Percentiles rank a stretch among this genome's conserved stretches.
phyloP scores from a whole-genome alignment of 2,329 filamentous ascomycete species.

The Rhynchosporium agropyri region DNA sequence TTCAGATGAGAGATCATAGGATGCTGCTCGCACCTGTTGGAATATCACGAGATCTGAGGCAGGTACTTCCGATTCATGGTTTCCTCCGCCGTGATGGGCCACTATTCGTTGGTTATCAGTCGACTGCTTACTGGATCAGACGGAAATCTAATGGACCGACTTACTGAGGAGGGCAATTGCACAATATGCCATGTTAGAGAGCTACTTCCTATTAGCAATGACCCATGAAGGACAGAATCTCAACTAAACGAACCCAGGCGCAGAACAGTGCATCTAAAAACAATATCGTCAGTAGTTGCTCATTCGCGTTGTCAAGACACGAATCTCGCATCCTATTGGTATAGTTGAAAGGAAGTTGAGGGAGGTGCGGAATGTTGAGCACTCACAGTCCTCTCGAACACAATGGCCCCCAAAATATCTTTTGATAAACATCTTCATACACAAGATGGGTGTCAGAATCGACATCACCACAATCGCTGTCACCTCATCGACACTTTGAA shows the following conservation, averaged over 20 bases:
- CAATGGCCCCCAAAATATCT: background rate
- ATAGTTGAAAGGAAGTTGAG: background rate
- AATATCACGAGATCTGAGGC: background rate
- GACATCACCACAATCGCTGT: slow-evolving; percentile 11
- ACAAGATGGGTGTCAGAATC: slow-evolving; percentile 8
- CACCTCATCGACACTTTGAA: slow-evolving; percentile 14
- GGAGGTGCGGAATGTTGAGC: background rate
- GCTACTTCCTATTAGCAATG: background rate
- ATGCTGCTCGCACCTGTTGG: slow-evolving; percentile 11
- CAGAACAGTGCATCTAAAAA: background rate
- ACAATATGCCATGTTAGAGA: slow-evolving; percentile 11
- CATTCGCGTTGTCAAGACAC: background rate
- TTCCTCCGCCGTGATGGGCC: slow-evolving; percentile 19
- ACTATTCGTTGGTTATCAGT: slow-evolving; percentile 9
- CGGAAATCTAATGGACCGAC: background rate
- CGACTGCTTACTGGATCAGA: background rate
- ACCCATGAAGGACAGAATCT: background rate
- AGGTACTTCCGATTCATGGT: slow-evolving; percentile 25
- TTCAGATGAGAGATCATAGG: background rate
- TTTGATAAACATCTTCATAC: slow-evolving; percentile 15
- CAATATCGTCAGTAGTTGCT: background rate
- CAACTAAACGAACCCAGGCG: background rate
- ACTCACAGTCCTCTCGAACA: slow-evolving; percentile 12
- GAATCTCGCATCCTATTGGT: background rate
- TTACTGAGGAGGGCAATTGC: slow-evolving; percentile 13